A percentile compares a stretch with the other conserved stretches of the same genome.
These are phyloP conservation scores for Stevia rebaudiana DNA, from an alignment of 140 eudicot species.

Conservation along the genomic window DNA sequence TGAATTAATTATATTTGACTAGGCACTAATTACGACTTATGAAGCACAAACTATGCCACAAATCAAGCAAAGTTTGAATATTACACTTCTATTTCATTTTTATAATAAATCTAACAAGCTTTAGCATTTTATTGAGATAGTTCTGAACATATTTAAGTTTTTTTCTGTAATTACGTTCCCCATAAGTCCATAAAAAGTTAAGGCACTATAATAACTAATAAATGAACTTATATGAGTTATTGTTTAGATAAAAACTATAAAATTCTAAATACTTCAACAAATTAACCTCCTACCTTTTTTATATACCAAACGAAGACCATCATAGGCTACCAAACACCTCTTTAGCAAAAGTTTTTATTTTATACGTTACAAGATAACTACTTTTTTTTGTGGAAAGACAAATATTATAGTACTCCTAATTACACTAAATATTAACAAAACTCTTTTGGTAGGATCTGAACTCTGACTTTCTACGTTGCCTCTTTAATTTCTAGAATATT, in stretches of 20 bases:
- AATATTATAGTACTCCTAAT: no score
- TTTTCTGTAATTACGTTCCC: background rate
- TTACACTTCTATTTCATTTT: background rate
- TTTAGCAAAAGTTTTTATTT: no score
- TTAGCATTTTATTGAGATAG: background rate
- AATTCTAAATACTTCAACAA: background rate
- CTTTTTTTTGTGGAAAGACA: no score
- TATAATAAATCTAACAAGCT: background rate
- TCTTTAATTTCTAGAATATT: no score
- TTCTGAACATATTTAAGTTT: background rate
- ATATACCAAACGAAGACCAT: background rate
- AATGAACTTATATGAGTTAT: background rate
- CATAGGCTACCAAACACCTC: no score
- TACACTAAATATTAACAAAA: no score
- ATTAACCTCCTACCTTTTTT: background rate
- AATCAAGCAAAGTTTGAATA: conserved; percentile 26
- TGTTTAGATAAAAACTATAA: no score
- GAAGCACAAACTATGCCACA: conserved; percentile 26
- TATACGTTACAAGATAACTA: no score
- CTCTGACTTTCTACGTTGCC: no score
- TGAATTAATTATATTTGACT: conserved; percentile 17
- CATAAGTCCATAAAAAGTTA: background rate
- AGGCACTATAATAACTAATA: background rate
- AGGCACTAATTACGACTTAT: background rate
- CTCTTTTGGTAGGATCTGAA: no score